Percentiles rank a stretch among this genome's conserved stretches.
Evolutionary conservation across 495 filamentous ascomycete genomes (phyloP).

Genomic region (Hyaloscypha bicolor): DNA sequence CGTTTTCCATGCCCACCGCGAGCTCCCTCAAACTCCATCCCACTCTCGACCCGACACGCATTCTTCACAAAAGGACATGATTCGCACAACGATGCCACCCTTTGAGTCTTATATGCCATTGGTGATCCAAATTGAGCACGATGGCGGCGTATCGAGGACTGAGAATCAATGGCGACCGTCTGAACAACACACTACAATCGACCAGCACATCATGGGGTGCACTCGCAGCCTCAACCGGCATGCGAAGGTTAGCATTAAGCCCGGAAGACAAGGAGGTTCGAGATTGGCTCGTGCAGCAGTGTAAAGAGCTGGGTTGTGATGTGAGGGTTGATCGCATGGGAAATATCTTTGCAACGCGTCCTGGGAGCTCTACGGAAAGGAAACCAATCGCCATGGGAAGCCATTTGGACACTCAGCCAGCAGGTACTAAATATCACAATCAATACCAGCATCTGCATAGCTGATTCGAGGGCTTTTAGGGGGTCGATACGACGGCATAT

Average conservation of each 20-base stretch:
- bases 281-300: conserved; percentile 72
- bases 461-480: conserved; percentile 49
- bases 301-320: conserved; percentile 61
- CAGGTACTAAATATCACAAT: conserved; percentile 34
- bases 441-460: not conserved
- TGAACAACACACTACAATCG: conserved; percentile 63
- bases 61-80: not conserved
- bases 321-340: conserved; percentile 51
- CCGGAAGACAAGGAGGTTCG: conserved; percentile 70
- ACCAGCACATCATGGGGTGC: conserved; percentile 57
- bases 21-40: not conserved
- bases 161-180: conserved; percentile 57
- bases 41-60: conserved; percentile 5
- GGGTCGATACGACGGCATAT: conserved; percentile 65
- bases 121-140: not conserved
- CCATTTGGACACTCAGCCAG: conserved; percentile 79
- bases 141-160: conserved; percentile 38
- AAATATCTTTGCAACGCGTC: conserved; percentile 73
- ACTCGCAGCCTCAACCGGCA: conserved; percentile 18
- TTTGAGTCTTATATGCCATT: conserved; percentile 6
- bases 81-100: not conserved
- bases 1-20: not conserved
- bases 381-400: conserved; percentile 66
- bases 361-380: conserved; percentile 44
- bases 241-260: conserved; percentile 60